Conservation (phyloP, 768 basidiomycete species). For the Lentinula sp. region DNA sequence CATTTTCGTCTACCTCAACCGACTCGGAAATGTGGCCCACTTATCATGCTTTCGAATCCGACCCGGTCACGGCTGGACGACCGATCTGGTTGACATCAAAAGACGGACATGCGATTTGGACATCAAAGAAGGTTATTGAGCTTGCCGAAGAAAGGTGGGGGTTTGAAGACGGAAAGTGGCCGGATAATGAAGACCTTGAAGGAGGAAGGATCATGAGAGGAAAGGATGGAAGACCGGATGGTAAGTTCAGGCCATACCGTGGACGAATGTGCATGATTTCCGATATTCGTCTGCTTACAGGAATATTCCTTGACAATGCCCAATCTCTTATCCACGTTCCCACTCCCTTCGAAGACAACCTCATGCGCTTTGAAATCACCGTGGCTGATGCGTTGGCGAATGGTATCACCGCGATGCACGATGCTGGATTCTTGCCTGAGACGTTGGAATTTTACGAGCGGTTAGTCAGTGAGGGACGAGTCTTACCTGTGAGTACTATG, state of each 20-base stretch:
- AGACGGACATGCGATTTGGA: constrained; percentile 6
- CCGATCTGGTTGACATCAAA: constrained; percentile 2
- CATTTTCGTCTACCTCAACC: background rate
- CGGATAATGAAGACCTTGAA: background rate
- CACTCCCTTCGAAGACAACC: background rate
- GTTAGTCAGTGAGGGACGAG: background rate
- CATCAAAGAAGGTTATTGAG: constrained; percentile 3
- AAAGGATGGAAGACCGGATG: background rate
- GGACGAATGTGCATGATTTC: too few species aligned
- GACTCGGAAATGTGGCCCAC: background rate
- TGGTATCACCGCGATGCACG: constrained; percentile 5
- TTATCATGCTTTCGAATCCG: background rate
- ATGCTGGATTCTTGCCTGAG: constrained; percentile 2
- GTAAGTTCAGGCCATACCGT: background rate
- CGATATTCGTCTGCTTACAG: background rate
- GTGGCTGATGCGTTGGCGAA: constrained; percentile 2
- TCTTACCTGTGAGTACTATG: background rate
- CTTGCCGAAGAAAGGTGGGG: background rate
- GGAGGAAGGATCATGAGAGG: background rate
- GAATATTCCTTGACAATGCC: constrained; percentile 2
- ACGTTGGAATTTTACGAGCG: background rate
- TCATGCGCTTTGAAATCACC: background rate
- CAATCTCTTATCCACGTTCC: background rate
- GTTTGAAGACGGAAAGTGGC: background rate
- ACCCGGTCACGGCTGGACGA: background rate